Percentiles rank a stretch among this genome's conserved stretches.
These are phyloP conservation scores for Claviceps paspali DNA, from an alignment of 2,329 filamentous ascomycete species.

Conservation along the genomic window DNA sequence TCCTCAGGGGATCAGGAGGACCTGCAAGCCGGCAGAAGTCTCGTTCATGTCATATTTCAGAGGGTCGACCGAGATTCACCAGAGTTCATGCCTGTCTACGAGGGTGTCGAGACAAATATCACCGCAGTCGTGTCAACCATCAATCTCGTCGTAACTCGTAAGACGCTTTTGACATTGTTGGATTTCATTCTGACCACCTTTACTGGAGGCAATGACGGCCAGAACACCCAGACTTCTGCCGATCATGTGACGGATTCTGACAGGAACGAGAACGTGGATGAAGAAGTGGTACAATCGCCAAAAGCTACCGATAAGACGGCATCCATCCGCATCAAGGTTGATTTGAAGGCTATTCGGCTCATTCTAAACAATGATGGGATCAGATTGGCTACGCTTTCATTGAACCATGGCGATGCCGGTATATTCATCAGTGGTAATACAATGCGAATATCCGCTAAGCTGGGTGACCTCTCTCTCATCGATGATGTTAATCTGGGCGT, in stretches of 20 bases:
- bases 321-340: conserved; percentile 85
- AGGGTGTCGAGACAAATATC: conserved; percentile 86
- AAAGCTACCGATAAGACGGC: conserved; percentile 31
- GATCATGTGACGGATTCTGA: conserved; percentile 20
- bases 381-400: conserved; percentile 75
- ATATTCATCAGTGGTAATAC: conserved; percentile 75
- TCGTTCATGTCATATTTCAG: conserved; percentile 79
- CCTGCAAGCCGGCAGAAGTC: conserved; percentile 58
- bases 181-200: conserved; percentile 95
- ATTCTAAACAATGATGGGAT: conserved; percentile 98
- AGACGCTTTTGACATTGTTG: conserved; percentile 77
- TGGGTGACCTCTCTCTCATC: conserved; percentile 77
- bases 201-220: conserved; percentile 41
- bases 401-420: conserved; percentile 83
- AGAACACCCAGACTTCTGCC: conserved; percentile 13
- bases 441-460: conserved; percentile 72
- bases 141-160: conserved; percentile 85
- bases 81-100: conserved; percentile 81
- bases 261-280: conserved; percentile 20
- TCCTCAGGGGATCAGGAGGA: conserved; percentile 65
- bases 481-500: conserved; percentile 92
- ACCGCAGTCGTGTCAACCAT: conserved; percentile 88
- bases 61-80: conserved; percentile 84
- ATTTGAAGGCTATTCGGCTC: conserved; percentile 82
- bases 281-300: conserved; percentile 16